Percentiles rank a stretch among this genome's conserved stretches.
phyloP scores from a whole-genome alignment of 768 basidiomycete species.

The Hygrophoropsis aurantiaca region DNA sequence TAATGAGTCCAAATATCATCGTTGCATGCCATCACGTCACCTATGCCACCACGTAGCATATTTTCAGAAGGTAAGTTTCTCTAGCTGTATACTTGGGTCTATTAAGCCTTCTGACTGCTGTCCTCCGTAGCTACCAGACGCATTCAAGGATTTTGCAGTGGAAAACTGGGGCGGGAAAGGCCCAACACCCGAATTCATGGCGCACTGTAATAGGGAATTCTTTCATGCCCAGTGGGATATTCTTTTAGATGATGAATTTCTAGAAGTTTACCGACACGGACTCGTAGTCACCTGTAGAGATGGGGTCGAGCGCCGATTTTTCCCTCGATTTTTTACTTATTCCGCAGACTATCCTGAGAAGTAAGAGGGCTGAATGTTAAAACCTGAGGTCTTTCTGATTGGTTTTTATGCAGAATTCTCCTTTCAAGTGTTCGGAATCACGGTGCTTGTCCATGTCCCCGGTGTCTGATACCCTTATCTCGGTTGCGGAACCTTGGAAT shows the following conservation, averaged over 20 bases:
- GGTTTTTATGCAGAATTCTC: slow-evolving; percentile 13
- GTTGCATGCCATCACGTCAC: slow-evolving; percentile 10
- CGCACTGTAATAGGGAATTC: slow-evolving; percentile 13
- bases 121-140: not conserved
- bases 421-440: slow-evolving; percentile 20
- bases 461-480: slow-evolving; percentile 21
- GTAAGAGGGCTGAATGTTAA: slow-evolving; percentile 21
- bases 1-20: slow-evolving; percentile 18
- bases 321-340: slow-evolving; percentile 16
- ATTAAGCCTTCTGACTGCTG: not conserved
- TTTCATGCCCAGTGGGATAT: slow-evolving; percentile 15
- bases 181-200: not conserved
- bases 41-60: slow-evolving; percentile 9
- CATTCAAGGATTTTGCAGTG: slow-evolving; percentile 10
- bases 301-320: slow-evolving; percentile 8
- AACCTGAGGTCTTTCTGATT: too few relatives aligned
- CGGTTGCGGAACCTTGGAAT: slow-evolving; percentile 20
- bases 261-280: slow-evolving; percentile 11
- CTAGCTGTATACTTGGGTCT: not conserved
- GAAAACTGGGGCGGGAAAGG: not conserved
- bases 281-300: slow-evolving; percentile 12
- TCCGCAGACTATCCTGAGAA: slow-evolving; percentile 15
- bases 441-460: slow-evolving; percentile 29
- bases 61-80: slow-evolving; percentile 5
- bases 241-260: slow-evolving; percentile 12